Evolutionary conservation across 1,139 yeast genomes (phyloP), one percentile per base, ranked within the genome.

Genomic region (Nakaseomyces sp.): DNA sequence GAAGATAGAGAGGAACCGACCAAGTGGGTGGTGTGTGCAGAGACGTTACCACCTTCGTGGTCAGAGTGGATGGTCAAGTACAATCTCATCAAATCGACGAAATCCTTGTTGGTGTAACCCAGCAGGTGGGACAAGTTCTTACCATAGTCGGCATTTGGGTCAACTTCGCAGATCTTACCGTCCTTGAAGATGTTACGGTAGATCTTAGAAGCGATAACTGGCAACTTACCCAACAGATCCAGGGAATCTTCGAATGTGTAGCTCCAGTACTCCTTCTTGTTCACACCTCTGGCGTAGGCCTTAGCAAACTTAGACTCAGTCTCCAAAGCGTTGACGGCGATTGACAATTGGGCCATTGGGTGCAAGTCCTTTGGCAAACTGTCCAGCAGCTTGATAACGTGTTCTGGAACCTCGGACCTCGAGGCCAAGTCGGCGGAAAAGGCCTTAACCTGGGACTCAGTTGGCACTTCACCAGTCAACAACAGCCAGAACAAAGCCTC

Each of bases 51-150:
- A 53, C 74, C 74, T 56, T 70, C 74, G 50, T 70, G 74, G 47
- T 70, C 74, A 17, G 68, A 68, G 50, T 69, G 74, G 36, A 70
- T 55, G 4, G 72, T 70, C 50, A 69, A 60, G 50, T 70, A 70
- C 39, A 70, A 48, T 52, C 74, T 59, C 58, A 69, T 63, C 47
- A 70, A 53, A 43, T 70, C 70, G 33, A 66, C 67, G 47, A 69
- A 68, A 40, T 69, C 72, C 12, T 50, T 50, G 48, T 60, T 61
- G 28, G 52, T 47, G 70, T 72, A 83, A 61, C 97, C 96, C 63
- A 88, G 74, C 69, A 85, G 70, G 62, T 73, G 69, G 55, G 96
- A 86, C 67, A 87, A 80, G 76, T 89, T 89, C 64, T 86, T 86
- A 70, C 94, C 84, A 74, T 89, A 89, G 71, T 91, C 97, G 60